Base-by-base conservation (phyloP, 805 yeast species). In the Cyberlindnera suaveolens region DNA sequence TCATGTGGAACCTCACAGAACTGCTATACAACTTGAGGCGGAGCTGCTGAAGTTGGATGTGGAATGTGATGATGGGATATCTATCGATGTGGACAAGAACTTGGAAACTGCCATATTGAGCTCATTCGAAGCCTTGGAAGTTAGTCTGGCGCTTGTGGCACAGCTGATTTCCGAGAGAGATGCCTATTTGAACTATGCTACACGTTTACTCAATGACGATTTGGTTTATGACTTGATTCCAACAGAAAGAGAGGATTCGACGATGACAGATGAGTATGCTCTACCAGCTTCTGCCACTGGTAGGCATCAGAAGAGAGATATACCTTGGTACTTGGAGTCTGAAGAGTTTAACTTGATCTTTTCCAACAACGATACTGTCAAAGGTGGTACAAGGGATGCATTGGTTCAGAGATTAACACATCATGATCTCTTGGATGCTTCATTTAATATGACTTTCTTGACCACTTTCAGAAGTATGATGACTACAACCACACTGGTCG, bases 321-420 rank as follows among this genome's bases (percentile, higher is more conserved):
- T 69, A 2, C 88, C 89, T 3, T 85, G 93, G 93, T 84, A 69
- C 53, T 64, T 85, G 54, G 82, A 78, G 43, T 75, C 82, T 5
- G 89, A 82, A 50, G 86, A 78, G 47, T 71, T 61, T 49, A 78
- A 75, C 45, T 52, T 71, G 40, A 67, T 80, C 20, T 80, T 78
- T 53, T 93, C 87, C 49, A 65, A 78, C 27, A 77, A 78, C 46
- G 93, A 90, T 2, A 72, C 72, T 41, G 73, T 89, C 31, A 84
- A 82, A 59, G 97, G 96, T 40, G 97, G 96, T 5, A 77, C 95
- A 0, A 73, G 78, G 36, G 80, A 75, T 36, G 95, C 95, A 0
- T 66, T 91, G 36, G 72, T 91, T 7, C 83, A 88, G 42, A 87
- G 85, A 60, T 68, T 90, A 46, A 86, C 96, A 0, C 84, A 81